phyloP scores from a whole-genome alignment of 768 basidiomycete species.

The Panaeolus cyanescens region DNA sequence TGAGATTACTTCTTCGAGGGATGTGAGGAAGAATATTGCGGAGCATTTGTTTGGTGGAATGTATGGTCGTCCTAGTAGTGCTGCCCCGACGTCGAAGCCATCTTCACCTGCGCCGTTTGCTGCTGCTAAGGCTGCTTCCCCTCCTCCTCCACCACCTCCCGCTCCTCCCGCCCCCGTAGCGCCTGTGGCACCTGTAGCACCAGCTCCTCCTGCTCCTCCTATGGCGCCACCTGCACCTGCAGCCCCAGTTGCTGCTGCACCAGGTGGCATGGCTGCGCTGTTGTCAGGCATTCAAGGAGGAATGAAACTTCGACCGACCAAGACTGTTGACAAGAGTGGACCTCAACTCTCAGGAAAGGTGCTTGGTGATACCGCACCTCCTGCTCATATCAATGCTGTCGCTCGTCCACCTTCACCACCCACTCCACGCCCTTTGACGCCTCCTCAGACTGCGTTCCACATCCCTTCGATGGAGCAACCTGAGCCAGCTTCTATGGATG shows the following conservation, averaged over 20 bases:
- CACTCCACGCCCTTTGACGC: constrained; percentile 21
- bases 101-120: constrained; percentile 39
- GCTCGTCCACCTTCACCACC: constrained; percentile 47
- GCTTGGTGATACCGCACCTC: constrained; percentile 71
- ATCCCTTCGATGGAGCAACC: constrained; percentile 14
- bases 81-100: constrained; percentile 55
- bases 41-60: constrained; percentile 76
- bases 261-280: constrained; percentile 64
- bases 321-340: constrained; percentile 83
- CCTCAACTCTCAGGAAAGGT: constrained; percentile 75
- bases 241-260: constrained; percentile 30
- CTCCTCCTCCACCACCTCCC: constrained; percentile 32
- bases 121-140: constrained; percentile 24
- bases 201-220: constrained; percentile 41
- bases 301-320: constrained; percentile 65
- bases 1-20: constrained; percentile 68
- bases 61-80: constrained; percentile 63
- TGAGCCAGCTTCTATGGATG: constrained; percentile 30
- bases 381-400: constrained; percentile 61
- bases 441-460: background rate
- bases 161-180: constrained; percentile 23
- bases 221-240: constrained; percentile 32
- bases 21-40: constrained; percentile 71
- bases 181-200: constrained; percentile 34
- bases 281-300: constrained; percentile 82